Percentiles rank a stretch among this genome's conserved stretches.
phyloP scores from a whole-genome alignment of 305 asterid species.

The Solanum hybrid region DNA sequence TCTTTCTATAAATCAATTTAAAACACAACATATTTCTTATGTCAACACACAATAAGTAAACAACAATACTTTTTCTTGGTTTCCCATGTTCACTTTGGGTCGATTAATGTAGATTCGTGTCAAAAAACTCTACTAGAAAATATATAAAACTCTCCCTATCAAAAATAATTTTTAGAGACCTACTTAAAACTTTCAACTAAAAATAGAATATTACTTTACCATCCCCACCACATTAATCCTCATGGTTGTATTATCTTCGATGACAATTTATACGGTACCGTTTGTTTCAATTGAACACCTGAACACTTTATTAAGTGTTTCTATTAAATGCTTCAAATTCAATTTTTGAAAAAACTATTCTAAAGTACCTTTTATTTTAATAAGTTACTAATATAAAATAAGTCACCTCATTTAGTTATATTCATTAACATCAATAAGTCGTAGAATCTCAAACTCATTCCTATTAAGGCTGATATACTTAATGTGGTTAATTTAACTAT shows the following conservation, averaged over 20 bases:
- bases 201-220: neutral
- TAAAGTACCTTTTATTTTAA: neutral
- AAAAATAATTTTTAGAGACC: neutral
- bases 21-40: neutral
- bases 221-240: neutral
- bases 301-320: neutral
- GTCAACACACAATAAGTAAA: neutral
- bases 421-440: neutral
- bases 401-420: neutral
- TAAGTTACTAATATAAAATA: neutral
- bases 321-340: neutral
- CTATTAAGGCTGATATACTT: neutral
- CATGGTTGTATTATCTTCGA: neutral
- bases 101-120: no score
- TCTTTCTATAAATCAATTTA: neutral
- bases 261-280: neutral
- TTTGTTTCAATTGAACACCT: neutral
- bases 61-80: neutral
- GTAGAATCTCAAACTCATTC: neutral
- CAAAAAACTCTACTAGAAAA: neutral
- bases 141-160: neutral
- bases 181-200: neutral
- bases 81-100: neutral
- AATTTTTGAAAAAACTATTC: neutral
- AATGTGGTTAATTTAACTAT: neutral